Evolutionary conservation across 805 yeast genomes (phyloP).

Genomic region (Cyberlindnera saturnus): DNA sequence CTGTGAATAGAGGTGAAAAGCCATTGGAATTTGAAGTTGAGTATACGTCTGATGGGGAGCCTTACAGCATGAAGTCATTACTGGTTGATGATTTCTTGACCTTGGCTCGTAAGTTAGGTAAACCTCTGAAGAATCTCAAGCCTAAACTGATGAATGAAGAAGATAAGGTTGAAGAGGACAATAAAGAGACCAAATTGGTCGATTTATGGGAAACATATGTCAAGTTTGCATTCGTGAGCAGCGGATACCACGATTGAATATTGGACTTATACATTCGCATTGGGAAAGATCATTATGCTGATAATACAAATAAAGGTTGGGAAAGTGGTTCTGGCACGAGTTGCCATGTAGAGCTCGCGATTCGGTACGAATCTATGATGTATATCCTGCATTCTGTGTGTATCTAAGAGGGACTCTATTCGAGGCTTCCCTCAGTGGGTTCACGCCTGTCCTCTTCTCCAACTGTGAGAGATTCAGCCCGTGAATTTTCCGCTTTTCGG

Average conservation of each 20-base stretch:
- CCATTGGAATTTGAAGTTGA: slow-evolving; percentile 57
- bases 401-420: too few species aligned
- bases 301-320: neutral
- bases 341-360: too few species aligned
- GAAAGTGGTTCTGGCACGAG: too few species aligned
- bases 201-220: slow-evolving; percentile 52
- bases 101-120: slow-evolving; percentile 48
- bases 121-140: slow-evolving; percentile 26
- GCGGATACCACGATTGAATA: slow-evolving; percentile 11
- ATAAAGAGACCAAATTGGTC: slow-evolving; percentile 22
- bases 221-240: slow-evolving; percentile 50
- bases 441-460: too few species aligned
- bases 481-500: too few species aligned
- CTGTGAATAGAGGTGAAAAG: slow-evolving; percentile 36
- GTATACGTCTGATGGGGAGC: slow-evolving; percentile 58
- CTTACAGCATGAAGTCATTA: slow-evolving; percentile 47
- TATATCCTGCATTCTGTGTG: too few species aligned
- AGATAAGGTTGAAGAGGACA: neutral
- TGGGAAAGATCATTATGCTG: neutral
- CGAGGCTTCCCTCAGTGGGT: too few species aligned
- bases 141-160: neutral
- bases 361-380: too few species aligned
- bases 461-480: too few species aligned
- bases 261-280: neutral
- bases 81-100: slow-evolving; percentile 59